phyloP scores from a whole-genome alignment of 208 protist genomes.

The Trypanosoma rangeli region DNA sequence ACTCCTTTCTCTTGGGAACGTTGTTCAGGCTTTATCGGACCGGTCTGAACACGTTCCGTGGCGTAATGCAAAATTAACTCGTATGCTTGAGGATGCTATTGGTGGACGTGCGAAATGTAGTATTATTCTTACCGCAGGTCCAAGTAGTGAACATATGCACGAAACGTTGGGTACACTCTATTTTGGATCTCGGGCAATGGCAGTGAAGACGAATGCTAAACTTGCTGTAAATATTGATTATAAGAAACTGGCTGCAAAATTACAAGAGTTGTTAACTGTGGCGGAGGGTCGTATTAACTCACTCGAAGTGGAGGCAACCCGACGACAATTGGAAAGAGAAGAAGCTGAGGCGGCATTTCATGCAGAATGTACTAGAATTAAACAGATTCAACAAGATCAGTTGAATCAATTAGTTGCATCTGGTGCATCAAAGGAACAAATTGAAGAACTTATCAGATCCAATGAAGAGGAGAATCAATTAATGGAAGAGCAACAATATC shows the following conservation, averaged over 20 bases:
- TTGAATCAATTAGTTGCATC: constrained; percentile 58
- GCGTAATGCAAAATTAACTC: constrained; percentile 89
- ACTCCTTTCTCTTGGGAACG: constrained; percentile 78
- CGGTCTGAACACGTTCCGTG: constrained; percentile 85
- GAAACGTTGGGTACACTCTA: constrained; percentile 85
- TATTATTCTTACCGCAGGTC: constrained; percentile 85
- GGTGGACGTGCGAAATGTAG: constrained; percentile 83
- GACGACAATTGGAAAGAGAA: constrained; percentile 68
- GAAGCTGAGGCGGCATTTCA: constrained; percentile 64
- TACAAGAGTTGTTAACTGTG: constrained; percentile 67
- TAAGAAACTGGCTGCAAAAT: constrained; percentile 75
- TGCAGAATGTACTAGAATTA: constrained; percentile 56
- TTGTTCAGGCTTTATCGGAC: constrained; percentile 76
- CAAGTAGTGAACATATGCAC: constrained; percentile 79
- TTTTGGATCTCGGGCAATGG: constrained; percentile 84
- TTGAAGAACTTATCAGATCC: constrained; percentile 73
- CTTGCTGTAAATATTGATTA: constrained; percentile 76
- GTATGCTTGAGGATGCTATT: constrained; percentile 90
- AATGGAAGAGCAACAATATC: constrained; percentile 79
- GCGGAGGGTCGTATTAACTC: constrained; percentile 65
- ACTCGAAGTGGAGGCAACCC: constrained; percentile 74
- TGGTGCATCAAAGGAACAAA: constrained; percentile 70
- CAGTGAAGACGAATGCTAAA: constrained; percentile 80
- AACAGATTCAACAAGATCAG: constrained; percentile 58
- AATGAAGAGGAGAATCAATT: constrained; percentile 76